Base-by-base conservation (phyloP, 2,329 filamentous ascomycete species). In the Botrytis fabae region DNA sequence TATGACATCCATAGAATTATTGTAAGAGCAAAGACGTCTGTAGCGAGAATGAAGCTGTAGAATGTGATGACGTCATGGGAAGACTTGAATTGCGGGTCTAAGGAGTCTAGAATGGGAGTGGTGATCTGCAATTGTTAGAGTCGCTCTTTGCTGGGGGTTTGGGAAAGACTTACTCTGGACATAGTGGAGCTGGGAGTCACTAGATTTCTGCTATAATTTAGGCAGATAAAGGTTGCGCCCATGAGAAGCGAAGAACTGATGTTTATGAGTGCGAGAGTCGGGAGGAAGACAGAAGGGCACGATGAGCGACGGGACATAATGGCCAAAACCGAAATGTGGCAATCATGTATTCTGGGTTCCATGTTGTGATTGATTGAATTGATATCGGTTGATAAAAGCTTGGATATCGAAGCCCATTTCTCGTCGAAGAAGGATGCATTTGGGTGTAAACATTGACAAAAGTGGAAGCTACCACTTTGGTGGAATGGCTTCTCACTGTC, bases 231-330 rank as follows among this genome's bases (percentile, higher is more conserved):
- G 4, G 64, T 40, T 40, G 35, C 25, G 18, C 46, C 40, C 46
- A 68, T 54, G 64, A 68, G 64, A 12, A 68, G 46, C 42, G 64
- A 68, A 57, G 64, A 68, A 16, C 25, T 57, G 64, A 38, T 42
- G 16, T 66, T 40, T 25, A 66, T 14, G 32, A 54, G 32, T 35
- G 32, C 8, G 64, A 66, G 14, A 40, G 25, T 10, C 12, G 28
- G 38, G 14, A 51, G 44, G 25, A n/a, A 66, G 32, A 25, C 38
- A 25, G 14, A n/a, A 20, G 32, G 7, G 28, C 18, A n/a, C 8
- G 14, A 51, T 51, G 20, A 10, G 6, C 8, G 14, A 22, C 22
- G 25, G 32, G 12, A 22, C 4, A 51, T 25, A 25, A 9, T 51
- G 16, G 25, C 38, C 14, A 40, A 25, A 2, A n/a, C 20, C 1